phyloP scores from a whole-genome alignment of 345 rosid species.

The Moringa oleifera region DNA sequence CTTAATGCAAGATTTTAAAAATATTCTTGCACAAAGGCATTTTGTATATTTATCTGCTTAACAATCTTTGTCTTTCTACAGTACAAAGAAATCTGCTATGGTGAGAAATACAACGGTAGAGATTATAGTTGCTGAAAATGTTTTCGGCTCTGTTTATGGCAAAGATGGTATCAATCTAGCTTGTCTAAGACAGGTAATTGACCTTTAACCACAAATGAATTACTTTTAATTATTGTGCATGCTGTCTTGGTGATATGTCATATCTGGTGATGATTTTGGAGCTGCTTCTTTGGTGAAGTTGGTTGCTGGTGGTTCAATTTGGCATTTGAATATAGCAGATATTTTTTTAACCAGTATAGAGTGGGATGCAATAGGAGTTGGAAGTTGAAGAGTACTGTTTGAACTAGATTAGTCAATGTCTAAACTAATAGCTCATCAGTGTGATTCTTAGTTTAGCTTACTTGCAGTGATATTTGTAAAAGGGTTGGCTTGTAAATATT shows the following conservation, averaged over 20 bases:
- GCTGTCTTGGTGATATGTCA: not conserved
- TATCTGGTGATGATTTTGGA: not conserved
- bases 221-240: not conserved
- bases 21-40: not conserved
- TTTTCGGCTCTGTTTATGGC: conserved; percentile 43
- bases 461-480: too few species aligned
- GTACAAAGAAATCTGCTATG: conserved; percentile 32
- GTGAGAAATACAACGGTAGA: conserved; percentile 49
- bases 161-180: conserved; percentile 50
- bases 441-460: too few species aligned
- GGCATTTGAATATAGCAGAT: not conserved
- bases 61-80: conserved; percentile 12
- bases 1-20: too few species aligned
- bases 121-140: conserved; percentile 35
- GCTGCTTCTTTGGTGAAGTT: not conserved
- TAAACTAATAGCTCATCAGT: too few species aligned
- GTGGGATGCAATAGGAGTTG: not conserved
- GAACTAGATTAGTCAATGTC: too few species aligned
- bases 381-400: not conserved
- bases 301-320: not conserved
- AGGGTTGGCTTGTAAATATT: too few species aligned
- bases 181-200: conserved; percentile 50
- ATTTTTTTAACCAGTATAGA: not conserved
- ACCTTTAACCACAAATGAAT: not conserved
- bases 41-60: conserved; percentile 1